Base-by-base conservation (phyloP, 176 grass and related monocot species). In the Avena sativa region DNA sequence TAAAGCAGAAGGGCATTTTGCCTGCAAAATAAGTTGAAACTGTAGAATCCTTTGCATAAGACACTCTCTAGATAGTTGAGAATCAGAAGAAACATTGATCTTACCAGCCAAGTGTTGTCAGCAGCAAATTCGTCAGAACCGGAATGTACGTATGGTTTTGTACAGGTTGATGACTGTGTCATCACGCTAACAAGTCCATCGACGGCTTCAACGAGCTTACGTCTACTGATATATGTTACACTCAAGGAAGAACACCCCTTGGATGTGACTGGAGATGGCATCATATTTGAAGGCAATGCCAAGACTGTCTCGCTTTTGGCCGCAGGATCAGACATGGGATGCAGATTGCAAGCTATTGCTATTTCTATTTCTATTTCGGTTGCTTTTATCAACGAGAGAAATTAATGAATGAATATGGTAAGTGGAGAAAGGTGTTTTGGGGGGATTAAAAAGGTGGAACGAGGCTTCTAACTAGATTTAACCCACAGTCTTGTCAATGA, bases 401-500 rank as follows among this genome's bases (percentile, higher is more conserved):
- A 65, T 20, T 55, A 76, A 55, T 46, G 10, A 19, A 69, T 20
- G 14, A 16, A 66, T 75, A 91, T 11, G 72, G 71, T 17, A 71
- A 36, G 74, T 84, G 30, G 26, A 70, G 70, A 60, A 82, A 10
- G 43, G 9, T 69, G 38, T 77, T 25, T 23, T n/a, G 50, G 44
- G 2, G 26, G 4, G 26, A 48, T 74, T 64, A 43, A 86, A 82
- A 76, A 36, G 15, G 72, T 23, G 46, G n/a, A 57, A 73, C 8
- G 49, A 13, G 70, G 58, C 25, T 80, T 47, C 86, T 73, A 44
- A 62, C 10, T 84, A 16, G 28, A 56, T 75, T 91, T 69, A 95
- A 52, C 91, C 93, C 38, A 91, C 84, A 44, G 86, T 81, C 73
- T 95, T 95, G 71, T 95, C 91, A 69, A 95, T 91, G 56, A 91